Evolutionary conservation across 768 basidiomycete species (phyloP).

Genomic region (Tricholomella constricta): DNA sequence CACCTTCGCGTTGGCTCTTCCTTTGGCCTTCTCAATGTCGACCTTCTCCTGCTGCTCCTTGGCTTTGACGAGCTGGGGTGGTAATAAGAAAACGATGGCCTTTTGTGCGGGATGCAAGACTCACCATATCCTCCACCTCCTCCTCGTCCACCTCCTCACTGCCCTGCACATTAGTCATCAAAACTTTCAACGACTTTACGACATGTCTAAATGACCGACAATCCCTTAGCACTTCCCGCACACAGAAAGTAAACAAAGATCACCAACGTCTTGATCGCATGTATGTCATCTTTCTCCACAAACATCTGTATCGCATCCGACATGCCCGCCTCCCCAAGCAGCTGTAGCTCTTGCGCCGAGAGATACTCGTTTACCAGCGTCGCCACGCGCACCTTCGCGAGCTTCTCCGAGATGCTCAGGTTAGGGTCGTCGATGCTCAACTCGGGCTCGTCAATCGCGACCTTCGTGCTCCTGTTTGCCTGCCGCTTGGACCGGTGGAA

Average conservation of each 20-base stretch:
- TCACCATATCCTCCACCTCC: slow-evolving; percentile 71
- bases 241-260: neutral
- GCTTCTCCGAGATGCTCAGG: slow-evolving; percentile 66
- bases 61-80: slow-evolving; percentile 62
- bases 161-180: slow-evolving; percentile 71
- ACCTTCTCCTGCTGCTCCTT: slow-evolving; percentile 69
- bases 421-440: slow-evolving; percentile 79
- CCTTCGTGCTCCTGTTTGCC: slow-evolving; percentile 52
- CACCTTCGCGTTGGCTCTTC: slow-evolving; percentile 50
- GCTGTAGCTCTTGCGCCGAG: slow-evolving; percentile 88
- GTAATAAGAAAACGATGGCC: neutral
- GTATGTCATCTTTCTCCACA: slow-evolving; percentile 96
- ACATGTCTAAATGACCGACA: slow-evolving; percentile 58
- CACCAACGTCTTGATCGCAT: slow-evolving; percentile 85
- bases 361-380: slow-evolving; percentile 92
- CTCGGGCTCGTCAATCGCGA: slow-evolving; percentile 75
- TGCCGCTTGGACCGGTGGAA: slow-evolving; percentile 84
- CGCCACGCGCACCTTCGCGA: slow-evolving; percentile 81
- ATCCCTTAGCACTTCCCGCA: slow-evolving; percentile 6
- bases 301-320: slow-evolving; percentile 92
- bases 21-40: slow-evolving; percentile 50
- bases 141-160: slow-evolving; percentile 71
- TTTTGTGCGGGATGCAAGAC: slow-evolving; percentile 13
- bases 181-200: slow-evolving; percentile 49
- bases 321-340: slow-evolving; percentile 89